These are phyloP conservation scores for Citrus unshiu DNA, from an alignment of 345 rosid species.

Conservation along the genomic window DNA sequence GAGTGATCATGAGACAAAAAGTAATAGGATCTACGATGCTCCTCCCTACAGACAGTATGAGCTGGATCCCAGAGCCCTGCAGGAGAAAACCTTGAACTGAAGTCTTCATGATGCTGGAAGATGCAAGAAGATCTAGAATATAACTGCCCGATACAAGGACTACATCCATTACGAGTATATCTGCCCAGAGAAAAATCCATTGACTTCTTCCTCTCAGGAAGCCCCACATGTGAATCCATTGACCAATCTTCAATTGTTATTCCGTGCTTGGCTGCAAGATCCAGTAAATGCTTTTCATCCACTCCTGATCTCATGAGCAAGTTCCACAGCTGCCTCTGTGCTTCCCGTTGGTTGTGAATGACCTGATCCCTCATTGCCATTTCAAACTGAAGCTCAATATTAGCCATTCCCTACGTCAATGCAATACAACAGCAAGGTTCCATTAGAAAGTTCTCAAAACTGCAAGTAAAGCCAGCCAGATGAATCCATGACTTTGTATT, in stretches of 20 bases:
- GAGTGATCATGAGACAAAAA: constrained; percentile 48
- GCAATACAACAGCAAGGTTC: constrained; percentile 20
- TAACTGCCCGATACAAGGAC: constrained; percentile 40
- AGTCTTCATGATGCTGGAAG: constrained; percentile 42
- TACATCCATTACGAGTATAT: constrained; percentile 23
- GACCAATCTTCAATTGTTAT: constrained; percentile 76
- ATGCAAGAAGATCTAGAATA: constrained; percentile 55
- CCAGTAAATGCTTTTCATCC: constrained; percentile 65
- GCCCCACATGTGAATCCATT: constrained; percentile 37
- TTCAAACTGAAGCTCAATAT: constrained; percentile 91
- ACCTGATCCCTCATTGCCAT: constrained; percentile 97
- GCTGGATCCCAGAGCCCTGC: constrained; percentile 40
- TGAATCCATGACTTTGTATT: not conserved
- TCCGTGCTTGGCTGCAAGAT: constrained; percentile 78
- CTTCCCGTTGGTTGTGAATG: constrained; percentile 84
- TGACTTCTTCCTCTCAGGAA: constrained; percentile 44
- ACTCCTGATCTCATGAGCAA: constrained; percentile 75
- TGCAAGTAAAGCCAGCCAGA: not conserved
- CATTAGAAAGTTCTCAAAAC: not conserved
- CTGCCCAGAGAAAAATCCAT: constrained; percentile 32
- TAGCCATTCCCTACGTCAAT: constrained; percentile 73
- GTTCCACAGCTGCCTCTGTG: constrained; percentile 78
- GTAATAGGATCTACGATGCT: constrained; percentile 65
- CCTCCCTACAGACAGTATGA: constrained; percentile 57
- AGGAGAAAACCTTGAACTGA: constrained; percentile 39